These are phyloP conservation scores for Parastagonospora avenae DNA, from an alignment of 2,329 filamentous ascomycete genomes.

Conservation along the genomic window DNA sequence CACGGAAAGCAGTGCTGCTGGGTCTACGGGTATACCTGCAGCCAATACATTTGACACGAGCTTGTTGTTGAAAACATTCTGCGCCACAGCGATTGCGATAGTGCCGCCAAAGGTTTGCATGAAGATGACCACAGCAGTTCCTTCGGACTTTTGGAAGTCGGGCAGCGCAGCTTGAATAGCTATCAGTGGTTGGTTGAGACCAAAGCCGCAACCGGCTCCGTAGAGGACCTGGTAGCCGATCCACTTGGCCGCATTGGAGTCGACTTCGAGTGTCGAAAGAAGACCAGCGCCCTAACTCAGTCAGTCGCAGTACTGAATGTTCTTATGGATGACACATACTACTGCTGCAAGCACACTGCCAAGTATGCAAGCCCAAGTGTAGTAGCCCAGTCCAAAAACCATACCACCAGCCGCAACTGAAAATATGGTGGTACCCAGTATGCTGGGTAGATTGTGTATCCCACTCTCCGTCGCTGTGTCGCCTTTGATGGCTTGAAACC, in stretches of 20 bases:
- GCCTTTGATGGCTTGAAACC: slow-evolving; percentile 25
- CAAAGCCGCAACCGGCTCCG: slow-evolving; percentile 28
- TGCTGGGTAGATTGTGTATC: slow-evolving; percentile 13
- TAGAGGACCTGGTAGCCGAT: slow-evolving; percentile 54
- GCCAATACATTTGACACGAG: slow-evolving; percentile 27
- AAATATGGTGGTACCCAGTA: slow-evolving; percentile 14
- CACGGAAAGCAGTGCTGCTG: background rate
- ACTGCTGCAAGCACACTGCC: background rate
- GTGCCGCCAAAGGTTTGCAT: slow-evolving; percentile 47
- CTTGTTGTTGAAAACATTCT: slow-evolving; percentile 50
- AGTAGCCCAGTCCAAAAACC: slow-evolving; percentile 47
- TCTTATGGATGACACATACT: background rate
- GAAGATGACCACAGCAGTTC: slow-evolving; percentile 48
- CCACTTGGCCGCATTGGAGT: slow-evolving; percentile 45
- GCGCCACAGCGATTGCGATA: slow-evolving; percentile 48
- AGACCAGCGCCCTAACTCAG: slow-evolving; percentile 43
- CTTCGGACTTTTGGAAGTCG: slow-evolving; percentile 42
- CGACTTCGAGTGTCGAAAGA: slow-evolving; percentile 46
- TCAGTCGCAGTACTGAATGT: background rate
- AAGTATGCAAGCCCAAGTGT: slow-evolving; percentile 10
- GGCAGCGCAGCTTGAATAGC: slow-evolving; percentile 44
- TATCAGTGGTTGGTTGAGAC: slow-evolving; percentile 1
- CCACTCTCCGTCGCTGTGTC: slow-evolving; percentile 20
- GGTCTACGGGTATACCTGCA: background rate
- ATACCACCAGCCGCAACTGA: slow-evolving; percentile 31